Evolutionary conservation across 192 early-diverging fungal species (phyloP), one percentile per base, ranked within the genome.

Genomic region (Backusella tarrabulga): DNA sequence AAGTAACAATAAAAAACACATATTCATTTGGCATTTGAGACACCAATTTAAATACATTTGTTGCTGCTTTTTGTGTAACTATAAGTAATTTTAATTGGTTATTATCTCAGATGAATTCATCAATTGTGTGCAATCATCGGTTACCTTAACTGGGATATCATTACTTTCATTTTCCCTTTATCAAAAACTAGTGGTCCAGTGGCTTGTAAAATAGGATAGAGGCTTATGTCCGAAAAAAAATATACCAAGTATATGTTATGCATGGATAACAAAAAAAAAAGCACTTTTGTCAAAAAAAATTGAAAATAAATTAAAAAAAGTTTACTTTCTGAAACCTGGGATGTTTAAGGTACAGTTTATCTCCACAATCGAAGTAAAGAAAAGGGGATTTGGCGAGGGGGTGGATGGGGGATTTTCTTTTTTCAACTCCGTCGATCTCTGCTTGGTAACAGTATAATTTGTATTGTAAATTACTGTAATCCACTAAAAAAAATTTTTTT

Each of bases 401-500:
- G 56, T 6, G 12, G 56, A 26, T 26, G 32, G 32, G 32, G 32
- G 32, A 32, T 32, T 32, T n/a, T 5, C 9, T 8, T 3, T 60
- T 60, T 60, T 60, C 21, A 23, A 60, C 56, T 60, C 56, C 56
- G 56, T 60, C 8, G 21, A 60, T 26, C 56, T 60, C 56, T 60
- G 56, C 56, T 60, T 60, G 56, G 56, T 60, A 60, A 60, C 56
- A 60, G 56, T 60, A 60, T 60, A 60, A 23, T 60, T 56, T n/a
- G 52, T 56, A 56, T 56, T 56, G 21, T 56, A 56, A 56, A 56
- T 23, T 56, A 23, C 9, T 23, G 21, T 56, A 56, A 56, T 56
- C 52, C 52, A 56, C 52, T 56, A 56, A 60, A 60, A 60, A 60
- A 60, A 60, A 60, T 60, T 60, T 60, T 60, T 60, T 60, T 63